Base-by-base conservation (phyloP, 2,329 filamentous ascomycete genomes). In the Metarhizium sp. region DNA sequence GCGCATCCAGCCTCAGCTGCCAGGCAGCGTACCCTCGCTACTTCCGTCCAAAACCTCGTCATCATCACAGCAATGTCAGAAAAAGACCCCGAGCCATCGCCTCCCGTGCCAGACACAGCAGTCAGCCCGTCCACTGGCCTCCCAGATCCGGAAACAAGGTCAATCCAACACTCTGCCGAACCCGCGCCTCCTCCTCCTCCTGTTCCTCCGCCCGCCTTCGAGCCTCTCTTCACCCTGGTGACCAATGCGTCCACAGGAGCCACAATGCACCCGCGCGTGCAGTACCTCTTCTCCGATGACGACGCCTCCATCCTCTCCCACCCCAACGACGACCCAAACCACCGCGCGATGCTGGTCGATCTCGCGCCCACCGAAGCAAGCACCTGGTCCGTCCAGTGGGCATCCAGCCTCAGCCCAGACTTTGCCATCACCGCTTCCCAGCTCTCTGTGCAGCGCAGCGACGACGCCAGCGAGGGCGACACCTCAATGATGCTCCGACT, bases 271-370 rank as follows among this genome's bases (percentile, higher is more conserved):
- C 94, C 92, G 1, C 84, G 82, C 53, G 84, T 96, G 1, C 90
- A 92, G 73, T 97, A 97, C 73, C 81, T 97, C 65, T 97, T 99
- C 74, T 82, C 83, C 62, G 92, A 97, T 70, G 94, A 97, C 71
- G 91, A 96, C 66, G 81, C 85, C 2, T 87, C 92, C 50, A 75
- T 88, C 48, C 76, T 95, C 42, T 87, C 87, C 1, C 38, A 54
- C 25, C 78, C 83, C 42, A 85, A 87, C 2, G 81, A 67, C 54
- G 64, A 67, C 59, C 59, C 63, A 14, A 51, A 63, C n/a, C 65
- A 76, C 57, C 75, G 81, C 51, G 71, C 80, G 42, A 66, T 86
- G 47, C 64, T 86, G 34, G 70, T 86, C 7, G 81, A 86, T 62
- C 69, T 86, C 30, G 71, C 70, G 0, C 69, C 74, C 2, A 16